Evolutionary conservation across 1,284 basidiomycete genomes (phyloP).

Genomic region (Ceratobasidium sp.): DNA sequence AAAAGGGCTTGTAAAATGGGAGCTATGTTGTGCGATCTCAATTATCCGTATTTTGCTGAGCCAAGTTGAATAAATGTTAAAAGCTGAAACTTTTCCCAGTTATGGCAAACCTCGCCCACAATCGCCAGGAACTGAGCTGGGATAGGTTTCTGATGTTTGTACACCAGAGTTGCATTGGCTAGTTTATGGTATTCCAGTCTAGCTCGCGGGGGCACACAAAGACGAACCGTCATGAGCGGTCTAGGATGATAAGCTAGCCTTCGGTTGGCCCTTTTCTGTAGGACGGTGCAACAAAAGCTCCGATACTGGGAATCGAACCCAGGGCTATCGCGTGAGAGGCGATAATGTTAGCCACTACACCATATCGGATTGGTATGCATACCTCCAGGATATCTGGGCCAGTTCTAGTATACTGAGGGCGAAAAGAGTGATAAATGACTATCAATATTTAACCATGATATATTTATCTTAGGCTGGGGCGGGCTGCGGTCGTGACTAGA

Average conservation of each 20-base stretch:
- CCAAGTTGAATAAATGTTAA: not conserved
- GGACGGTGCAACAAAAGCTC: conserved; percentile 14
- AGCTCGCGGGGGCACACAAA: too few relatives aligned
- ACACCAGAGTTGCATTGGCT: too few relatives aligned
- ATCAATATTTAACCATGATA: too few relatives aligned
- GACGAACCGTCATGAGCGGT: too few relatives aligned
- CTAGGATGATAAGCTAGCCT: not conserved
- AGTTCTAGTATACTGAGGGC: too few relatives aligned
- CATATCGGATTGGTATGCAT: conserved; percentile 40
- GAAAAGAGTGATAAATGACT: too few relatives aligned
- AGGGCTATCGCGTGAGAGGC: conserved; percentile 42
- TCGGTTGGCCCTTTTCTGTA: not conserved
- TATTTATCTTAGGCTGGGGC: not conserved
- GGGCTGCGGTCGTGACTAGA: too few relatives aligned
- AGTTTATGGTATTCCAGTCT: not conserved
- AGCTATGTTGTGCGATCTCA: conserved; percentile 6
- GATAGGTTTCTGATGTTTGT: too few relatives aligned
- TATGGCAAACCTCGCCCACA: too few relatives aligned
- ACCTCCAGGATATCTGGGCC: too few relatives aligned
- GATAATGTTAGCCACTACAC: conserved; percentile 45
- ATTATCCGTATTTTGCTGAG: not conserved
- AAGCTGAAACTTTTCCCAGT: not conserved
- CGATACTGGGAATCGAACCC: too few relatives aligned
- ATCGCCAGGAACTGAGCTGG: too few relatives aligned
- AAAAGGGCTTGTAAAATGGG: conserved; percentile 53